Base-by-base conservation (phyloP, 1,284 basidiomycete species). In the Malassezia japonica region DNA sequence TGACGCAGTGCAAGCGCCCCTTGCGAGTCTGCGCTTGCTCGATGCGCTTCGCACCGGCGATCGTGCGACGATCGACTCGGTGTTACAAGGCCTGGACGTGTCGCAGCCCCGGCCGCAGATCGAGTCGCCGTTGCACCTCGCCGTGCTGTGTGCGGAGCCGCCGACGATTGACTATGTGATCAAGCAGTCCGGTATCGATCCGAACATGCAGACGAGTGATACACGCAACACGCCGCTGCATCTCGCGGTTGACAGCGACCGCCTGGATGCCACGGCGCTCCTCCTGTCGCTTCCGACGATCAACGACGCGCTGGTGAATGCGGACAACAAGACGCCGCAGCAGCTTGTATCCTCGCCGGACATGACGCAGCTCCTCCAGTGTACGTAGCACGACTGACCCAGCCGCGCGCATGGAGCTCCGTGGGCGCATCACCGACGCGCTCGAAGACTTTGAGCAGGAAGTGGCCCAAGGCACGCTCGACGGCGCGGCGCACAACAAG, bases 361-460 rank as follows among this genome's bases (percentile, higher is more conserved):
- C 46, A 80, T 81, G 10, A 85, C 82, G 47, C 82, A 85, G 1
- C 76, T 81, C 1, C 82, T 96, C 33, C 82, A 87, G 63, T 83
- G 87, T 84, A 56, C 50, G 79, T 73, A 6, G 4, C 8, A 36
- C 15, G 3, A 13, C 32, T 25, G 2, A 27, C 43, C 9, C 65
- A 90, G 87, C 89, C 62, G 88, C 87, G 0, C 81, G 87, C 16
- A 78, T 83, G 1, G 81, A 85, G 62, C 77, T 90, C 32, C 88
- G 85, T 55, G 82, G 83, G 1, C 80, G 80, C 1, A 94, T 83
- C 65, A 79, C 84, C 39, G 83, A 83, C 0, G 77, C 84, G 0
- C 77, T 95, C 13, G 56, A 62, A 4, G 57, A 62, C 6, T 76
- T 74, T 55, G 67, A 75, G 48, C 56, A 61, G 20, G 58, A 45